Evolutionary conservation across 441 rosid species (phyloP), one percentile per base, ranked within the genome.

Genomic region (Pelargonium myrrhifolium): DNA sequence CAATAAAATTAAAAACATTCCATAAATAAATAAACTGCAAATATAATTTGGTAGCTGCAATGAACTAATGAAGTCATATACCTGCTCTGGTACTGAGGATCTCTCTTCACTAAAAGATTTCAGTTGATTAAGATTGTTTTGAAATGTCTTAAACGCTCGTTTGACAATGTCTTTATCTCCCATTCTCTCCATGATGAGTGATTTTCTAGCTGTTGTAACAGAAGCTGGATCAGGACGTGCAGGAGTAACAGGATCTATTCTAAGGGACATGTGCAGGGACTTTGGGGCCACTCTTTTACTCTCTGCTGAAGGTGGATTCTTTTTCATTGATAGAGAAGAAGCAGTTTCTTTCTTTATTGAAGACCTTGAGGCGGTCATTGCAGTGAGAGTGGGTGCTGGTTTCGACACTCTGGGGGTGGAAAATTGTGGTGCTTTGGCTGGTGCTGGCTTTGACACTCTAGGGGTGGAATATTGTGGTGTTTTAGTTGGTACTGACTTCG

Each of bases 121-220:
- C 42, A 78, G 71, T 67, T 79, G 85, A 67, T 73, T 78, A 9
- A 69, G 77, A 82, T 79, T 85, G 74, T 76, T 86, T 73, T 87
- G 97, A 73, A 94, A 94, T 18, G 93, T 75, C 77, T 87, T 92
- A 68, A 94, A 94, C 12, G 97, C 97, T 49, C 97, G 87, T 76
- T 84, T 92, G n/a, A 94, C 90, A 69, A 88, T 92, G 79, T 94
- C 99, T 77, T 94, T 94, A 76, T 94, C 97, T 17, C 92, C 93
- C 99, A 94, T 94, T 76, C 79, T 85, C 78, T 92, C 99, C 99
- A 92, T 92, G 42, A 94, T 84, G 69, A 85, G 73, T 66, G 98
- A 86, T 66, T 86, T 87, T 73, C 89, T 84, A 14, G 79, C 65
- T 53, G 81, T 64, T 22, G 84, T 21, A 60, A 65, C 66, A 77